These are phyloP conservation scores for Colletotrichum brevisporum DNA, from an alignment of 2,329 filamentous ascomycete species.

Conservation along the genomic window DNA sequence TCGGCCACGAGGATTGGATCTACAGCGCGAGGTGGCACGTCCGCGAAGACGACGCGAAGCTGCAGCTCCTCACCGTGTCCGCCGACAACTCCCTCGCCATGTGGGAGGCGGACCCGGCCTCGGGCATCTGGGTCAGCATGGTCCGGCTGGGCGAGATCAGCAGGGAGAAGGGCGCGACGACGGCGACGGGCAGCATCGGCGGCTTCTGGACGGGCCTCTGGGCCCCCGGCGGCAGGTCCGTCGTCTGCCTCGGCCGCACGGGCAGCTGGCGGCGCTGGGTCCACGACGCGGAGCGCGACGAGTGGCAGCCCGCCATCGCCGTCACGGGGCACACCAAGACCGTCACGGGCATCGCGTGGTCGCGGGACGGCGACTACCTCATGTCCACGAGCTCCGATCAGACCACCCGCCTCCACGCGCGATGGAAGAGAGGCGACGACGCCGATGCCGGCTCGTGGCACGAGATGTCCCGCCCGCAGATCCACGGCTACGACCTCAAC, in stretches of 20 bases:
- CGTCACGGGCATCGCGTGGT: constrained; percentile 88
- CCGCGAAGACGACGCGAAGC: constrained; percentile 56
- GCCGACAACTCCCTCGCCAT: constrained; percentile 96
- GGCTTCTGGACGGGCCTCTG: constrained; percentile 98
- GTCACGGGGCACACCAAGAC: constrained; percentile 88
- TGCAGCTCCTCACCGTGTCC: constrained; percentile 88
- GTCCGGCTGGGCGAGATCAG: constrained; percentile 94
- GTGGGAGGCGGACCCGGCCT: constrained; percentile 87
- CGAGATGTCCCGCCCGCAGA: constrained; percentile 95
- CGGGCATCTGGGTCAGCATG: constrained; percentile 91
- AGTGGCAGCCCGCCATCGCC: constrained; percentile 83
- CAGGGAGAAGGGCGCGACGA: constrained; percentile 94
- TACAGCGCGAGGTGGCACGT: constrained; percentile 87
- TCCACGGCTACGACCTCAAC: constrained; percentile 98
- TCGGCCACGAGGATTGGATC: constrained; percentile 99
- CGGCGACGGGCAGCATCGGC: constrained; percentile 94
- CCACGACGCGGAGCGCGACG: constrained; percentile 70
- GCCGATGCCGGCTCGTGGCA: constrained; percentile 78
- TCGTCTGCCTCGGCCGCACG: constrained; percentile 88
- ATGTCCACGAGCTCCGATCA: constrained; percentile 93
- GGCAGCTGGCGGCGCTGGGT: constrained; percentile 94
- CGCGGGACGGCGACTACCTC: constrained; percentile 84
- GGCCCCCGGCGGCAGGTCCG: constrained; percentile 81
- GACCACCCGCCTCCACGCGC: constrained; percentile 88
- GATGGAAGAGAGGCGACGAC: constrained; percentile 72